Conservation (phyloP, 148 eudicot genomes). For the Nepenthes mirabilis region DNA sequence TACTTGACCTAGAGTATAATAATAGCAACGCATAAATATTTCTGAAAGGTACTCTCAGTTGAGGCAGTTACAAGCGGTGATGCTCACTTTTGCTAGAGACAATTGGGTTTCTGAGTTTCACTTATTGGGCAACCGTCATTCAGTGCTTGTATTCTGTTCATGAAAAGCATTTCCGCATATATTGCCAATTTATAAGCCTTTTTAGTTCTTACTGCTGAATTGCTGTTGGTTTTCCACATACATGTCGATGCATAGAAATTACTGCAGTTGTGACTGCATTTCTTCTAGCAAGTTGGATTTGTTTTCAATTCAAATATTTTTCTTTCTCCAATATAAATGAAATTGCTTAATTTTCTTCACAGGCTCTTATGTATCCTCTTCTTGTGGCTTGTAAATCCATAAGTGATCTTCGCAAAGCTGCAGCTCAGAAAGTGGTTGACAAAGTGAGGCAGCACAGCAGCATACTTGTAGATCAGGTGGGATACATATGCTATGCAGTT, state of each 20-base stretch:
- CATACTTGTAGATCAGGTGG: slow-evolving; percentile 83
- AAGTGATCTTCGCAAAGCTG: slow-evolving; percentile 82
- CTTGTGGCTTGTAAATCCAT: slow-evolving; percentile 98
- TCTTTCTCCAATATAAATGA: background rate
- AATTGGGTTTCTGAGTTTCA: too few relatives aligned
- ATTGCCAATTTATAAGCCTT: too few relatives aligned
- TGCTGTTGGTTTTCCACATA: too few relatives aligned
- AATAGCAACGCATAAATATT: too few relatives aligned
- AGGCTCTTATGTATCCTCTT: slow-evolving; percentile 99
- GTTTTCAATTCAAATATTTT: background rate
- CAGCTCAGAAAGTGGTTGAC: slow-evolving; percentile 95
- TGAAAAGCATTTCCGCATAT: too few relatives aligned
- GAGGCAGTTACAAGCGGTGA: too few relatives aligned
- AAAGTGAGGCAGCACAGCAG: slow-evolving; percentile 94
- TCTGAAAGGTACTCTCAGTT: too few relatives aligned
- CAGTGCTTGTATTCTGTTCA: too few relatives aligned
- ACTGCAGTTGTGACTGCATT: background rate
- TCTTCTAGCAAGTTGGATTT: background rate
- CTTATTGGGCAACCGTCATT: too few relatives aligned
- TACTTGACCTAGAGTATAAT: too few relatives aligned
- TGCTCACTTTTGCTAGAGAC: too few relatives aligned
- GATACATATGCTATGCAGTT: background rate
- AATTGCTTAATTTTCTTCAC: slow-evolving; percentile 8
- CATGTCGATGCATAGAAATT: background rate
- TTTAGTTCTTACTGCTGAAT: too few relatives aligned